Percentiles rank a stretch among this genome's conserved stretches.
phyloP scores from a whole-genome alignment of 495 filamentous ascomycete genomes.

The Cercophora sp. region DNA sequence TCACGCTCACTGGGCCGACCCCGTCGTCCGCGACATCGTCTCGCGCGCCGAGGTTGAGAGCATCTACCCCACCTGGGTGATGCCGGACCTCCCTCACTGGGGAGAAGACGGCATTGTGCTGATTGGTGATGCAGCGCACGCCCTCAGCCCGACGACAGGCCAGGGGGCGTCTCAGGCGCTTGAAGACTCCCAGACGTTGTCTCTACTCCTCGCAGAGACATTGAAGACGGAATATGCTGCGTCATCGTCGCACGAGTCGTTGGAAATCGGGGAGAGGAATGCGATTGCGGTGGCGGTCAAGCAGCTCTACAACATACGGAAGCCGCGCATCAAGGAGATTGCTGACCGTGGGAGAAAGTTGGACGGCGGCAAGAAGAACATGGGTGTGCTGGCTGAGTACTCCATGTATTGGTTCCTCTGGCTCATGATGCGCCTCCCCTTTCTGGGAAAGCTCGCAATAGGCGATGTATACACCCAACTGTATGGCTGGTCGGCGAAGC shows the following conservation, averaged over 20 bases:
- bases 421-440: conserved; percentile 10
- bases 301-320: conserved; percentile 11
- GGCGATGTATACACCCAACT: conserved; percentile 11
- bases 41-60: conserved; percentile 36
- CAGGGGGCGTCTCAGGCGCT: conserved; percentile 38
- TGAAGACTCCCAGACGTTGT: conserved; percentile 32
- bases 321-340: conserved; percentile 9
- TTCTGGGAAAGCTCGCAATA: conserved; percentile 1
- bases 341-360: conserved; percentile 11
- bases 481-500: conserved; percentile 11
- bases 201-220: conserved; percentile 21
- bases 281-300: conserved; percentile 11
- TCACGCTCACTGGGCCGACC: conserved; percentile 48
- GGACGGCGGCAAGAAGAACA: conserved; percentile 10
- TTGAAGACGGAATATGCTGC: conserved; percentile 8
- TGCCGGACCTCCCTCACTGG: conserved; percentile 36
- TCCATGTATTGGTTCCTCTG: conserved; percentile 15
- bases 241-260: background rate
- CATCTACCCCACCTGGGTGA: conserved; percentile 53
- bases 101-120: conserved; percentile 30
- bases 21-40: conserved; percentile 46
- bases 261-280: conserved; percentile 3
- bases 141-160: conserved; percentile 39
- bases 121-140: conserved; percentile 46
- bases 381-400: conserved; percentile 9